phyloP scores from a whole-genome alignment of 768 basidiomycete genomes.

The Tylopilus sp. region DNA sequence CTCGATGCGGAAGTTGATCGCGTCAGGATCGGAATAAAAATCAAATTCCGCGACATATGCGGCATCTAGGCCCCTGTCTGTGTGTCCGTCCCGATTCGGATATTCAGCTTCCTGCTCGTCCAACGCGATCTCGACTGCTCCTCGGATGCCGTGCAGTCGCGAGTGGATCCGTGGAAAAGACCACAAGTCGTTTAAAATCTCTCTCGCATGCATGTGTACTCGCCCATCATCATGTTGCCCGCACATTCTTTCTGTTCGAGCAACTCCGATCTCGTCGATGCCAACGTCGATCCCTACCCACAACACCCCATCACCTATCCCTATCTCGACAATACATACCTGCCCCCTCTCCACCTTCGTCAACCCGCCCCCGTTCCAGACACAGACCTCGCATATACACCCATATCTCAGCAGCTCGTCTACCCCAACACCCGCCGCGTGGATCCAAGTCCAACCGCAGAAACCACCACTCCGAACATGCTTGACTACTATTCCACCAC shows the following conservation, averaged over 20 bases:
- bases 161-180: neutral
- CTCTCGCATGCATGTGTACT: neutral
- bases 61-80: neutral
- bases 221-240: slow-evolving; percentile 7
- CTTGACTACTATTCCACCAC: slow-evolving; percentile 23
- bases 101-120: neutral
- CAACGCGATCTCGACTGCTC: slow-evolving; percentile 9
- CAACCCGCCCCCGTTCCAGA: slow-evolving; percentile 7
- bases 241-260: neutral
- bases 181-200: slow-evolving; percentile 2
- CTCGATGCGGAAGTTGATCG: slow-evolving; percentile 22
- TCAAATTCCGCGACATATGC: slow-evolving; percentile 21
- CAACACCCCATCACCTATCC: slow-evolving; percentile 6
- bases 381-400: slow-evolving; percentile 1
- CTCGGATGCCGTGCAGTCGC: slow-evolving; percentile 23
- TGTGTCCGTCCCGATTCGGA: neutral
- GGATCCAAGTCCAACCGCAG: neutral
- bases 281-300: slow-evolving; percentile 5
- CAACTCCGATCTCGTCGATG: slow-evolving; percentile 12
- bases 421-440: slow-evolving; percentile 8
- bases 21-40: slow-evolving; percentile 22
- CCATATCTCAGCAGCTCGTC: slow-evolving; percentile 12
- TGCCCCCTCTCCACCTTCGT: neutral
- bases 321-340: slow-evolving; percentile 14
- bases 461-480: neutral